phyloP scores from a whole-genome alignment of 2,329 filamentous ascomycete genomes.

The Exophiala xenobiotica region DNA sequence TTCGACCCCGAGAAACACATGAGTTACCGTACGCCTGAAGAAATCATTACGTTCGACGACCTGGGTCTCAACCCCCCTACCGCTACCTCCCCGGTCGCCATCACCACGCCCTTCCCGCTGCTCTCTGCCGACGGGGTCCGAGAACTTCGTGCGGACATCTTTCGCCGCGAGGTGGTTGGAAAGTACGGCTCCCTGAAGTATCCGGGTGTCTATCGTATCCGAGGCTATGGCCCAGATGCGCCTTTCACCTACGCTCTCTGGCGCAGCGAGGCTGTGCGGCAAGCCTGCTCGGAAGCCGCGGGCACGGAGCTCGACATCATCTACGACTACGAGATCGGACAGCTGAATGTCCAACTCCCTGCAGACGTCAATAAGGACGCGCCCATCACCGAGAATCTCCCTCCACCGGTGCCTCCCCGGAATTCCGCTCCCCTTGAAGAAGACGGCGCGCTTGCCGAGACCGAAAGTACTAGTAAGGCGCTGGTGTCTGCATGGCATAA shows the following conservation, averaged over 20 bases:
- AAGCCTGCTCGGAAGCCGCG: too few relatives aligned
- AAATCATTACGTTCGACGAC: slow-evolving; percentile 12
- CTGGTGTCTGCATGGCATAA: slow-evolving; percentile 49
- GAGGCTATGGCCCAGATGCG: not conserved
- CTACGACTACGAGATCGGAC: too few relatives aligned
- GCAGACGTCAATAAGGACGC: too few relatives aligned
- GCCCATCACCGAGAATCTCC: too few relatives aligned
- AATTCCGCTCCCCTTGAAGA: too few relatives aligned
- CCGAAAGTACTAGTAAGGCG: slow-evolving; percentile 27
- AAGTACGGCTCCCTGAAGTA: not conserved
- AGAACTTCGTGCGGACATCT: not conserved
- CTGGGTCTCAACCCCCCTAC: slow-evolving; percentile 20
- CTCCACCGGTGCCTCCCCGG: slow-evolving; percentile 38
- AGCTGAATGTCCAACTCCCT: too few relatives aligned
- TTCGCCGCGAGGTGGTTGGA: not conserved
- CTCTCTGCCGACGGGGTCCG: slow-evolving; percentile 57
- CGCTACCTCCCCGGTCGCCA: slow-evolving; percentile 41
- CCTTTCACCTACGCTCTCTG: not conserved
- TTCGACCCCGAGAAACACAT: slow-evolving; percentile 17
- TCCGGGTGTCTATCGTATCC: too few relatives aligned
- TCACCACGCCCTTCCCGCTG: slow-evolving; percentile 62
- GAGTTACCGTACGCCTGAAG: slow-evolving; percentile 2
- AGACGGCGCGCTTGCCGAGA: slow-evolving; percentile 12
- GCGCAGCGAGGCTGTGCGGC: too few relatives aligned
- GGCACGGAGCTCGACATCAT: too few relatives aligned